These are phyloP conservation scores for Claviceps quebecensis DNA, from an alignment of 2,329 filamentous ascomycete species.

Conservation along the genomic window DNA sequence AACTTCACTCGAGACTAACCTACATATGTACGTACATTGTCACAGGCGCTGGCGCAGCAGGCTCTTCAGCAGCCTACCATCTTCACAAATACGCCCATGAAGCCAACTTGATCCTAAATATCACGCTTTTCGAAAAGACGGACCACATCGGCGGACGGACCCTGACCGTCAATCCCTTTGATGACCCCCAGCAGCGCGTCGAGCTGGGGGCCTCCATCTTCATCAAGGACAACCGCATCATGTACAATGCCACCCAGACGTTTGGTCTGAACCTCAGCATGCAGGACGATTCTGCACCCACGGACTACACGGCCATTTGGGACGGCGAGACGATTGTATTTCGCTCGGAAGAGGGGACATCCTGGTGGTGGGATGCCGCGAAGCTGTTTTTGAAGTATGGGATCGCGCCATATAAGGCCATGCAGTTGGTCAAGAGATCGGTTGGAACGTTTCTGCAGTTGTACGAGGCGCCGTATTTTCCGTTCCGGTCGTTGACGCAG, in stretches of 20 bases:
- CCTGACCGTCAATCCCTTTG: constrained; percentile 68
- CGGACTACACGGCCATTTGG: constrained; percentile 63
- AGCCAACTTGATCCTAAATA: constrained; percentile 49
- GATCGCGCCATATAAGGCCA: constrained; percentile 57
- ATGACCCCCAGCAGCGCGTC: constrained; percentile 51
- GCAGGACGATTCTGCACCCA: constrained; percentile 30
- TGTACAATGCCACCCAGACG: constrained; percentile 55
- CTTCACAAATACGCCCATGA: constrained; percentile 56
- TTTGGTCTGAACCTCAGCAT: constrained; percentile 53
- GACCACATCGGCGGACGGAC: constrained; percentile 70
- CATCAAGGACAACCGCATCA: constrained; percentile 68
- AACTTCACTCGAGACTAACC: not conserved
- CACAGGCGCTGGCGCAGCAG: constrained; percentile 75
- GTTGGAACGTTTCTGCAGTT: constrained; percentile 63
- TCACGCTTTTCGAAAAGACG: constrained; percentile 78
- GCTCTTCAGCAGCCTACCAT: constrained; percentile 76
- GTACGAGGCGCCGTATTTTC: constrained; percentile 72
- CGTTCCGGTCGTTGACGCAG: constrained; percentile 63
- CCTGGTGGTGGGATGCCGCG: constrained; percentile 65
- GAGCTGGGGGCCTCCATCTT: constrained; percentile 92
- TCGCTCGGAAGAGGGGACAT: constrained; percentile 41
- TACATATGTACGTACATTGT: not conserved
- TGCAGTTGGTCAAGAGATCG: constrained; percentile 56
- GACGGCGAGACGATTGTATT: constrained; percentile 65
- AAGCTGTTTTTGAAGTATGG: constrained; percentile 83